phyloP scores from a whole-genome alignment of 208 protist species.

The Crithidia bombi region DNA sequence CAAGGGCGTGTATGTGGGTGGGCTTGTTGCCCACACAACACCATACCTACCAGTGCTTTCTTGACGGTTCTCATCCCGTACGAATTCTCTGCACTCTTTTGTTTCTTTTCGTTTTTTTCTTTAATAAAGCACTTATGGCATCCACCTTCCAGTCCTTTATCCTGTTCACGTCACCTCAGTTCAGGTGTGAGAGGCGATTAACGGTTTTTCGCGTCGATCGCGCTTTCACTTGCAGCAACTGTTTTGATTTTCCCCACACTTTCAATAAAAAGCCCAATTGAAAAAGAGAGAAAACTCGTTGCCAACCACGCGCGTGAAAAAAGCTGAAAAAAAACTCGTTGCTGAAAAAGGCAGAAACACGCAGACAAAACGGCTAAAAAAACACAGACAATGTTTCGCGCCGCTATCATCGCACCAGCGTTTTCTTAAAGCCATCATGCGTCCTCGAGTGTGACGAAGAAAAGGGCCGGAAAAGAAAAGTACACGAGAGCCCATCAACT shows the following conservation, averaged over 20 bases:
- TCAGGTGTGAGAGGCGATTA: too few relatives aligned
- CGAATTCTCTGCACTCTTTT: too few relatives aligned
- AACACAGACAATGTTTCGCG: too few relatives aligned
- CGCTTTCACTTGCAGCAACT: background rate
- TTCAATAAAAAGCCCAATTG: conserved; percentile 25
- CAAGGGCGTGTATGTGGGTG: too few relatives aligned
- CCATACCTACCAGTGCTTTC: too few relatives aligned
- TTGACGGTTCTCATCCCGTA: too few relatives aligned
- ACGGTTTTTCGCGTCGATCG: background rate
- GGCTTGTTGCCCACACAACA: too few relatives aligned
- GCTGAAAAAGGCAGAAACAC: background rate
- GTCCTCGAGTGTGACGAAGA: background rate
- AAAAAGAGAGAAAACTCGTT: background rate
- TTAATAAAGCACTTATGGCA: too few relatives aligned
- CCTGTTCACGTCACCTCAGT: background rate
- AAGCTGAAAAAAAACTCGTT: background rate
- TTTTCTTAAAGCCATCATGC: background rate
- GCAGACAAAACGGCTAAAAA: background rate
- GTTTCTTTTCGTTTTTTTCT: too few relatives aligned
- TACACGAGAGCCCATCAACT: background rate
- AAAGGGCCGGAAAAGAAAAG: background rate
- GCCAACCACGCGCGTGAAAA: background rate
- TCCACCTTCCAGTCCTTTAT: too few relatives aligned
- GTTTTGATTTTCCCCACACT: background rate
- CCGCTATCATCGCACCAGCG: background rate